Evolutionary conservation across 345 rosid genomes (phyloP).

Genomic region (Citrus mangshanensis): DNA sequence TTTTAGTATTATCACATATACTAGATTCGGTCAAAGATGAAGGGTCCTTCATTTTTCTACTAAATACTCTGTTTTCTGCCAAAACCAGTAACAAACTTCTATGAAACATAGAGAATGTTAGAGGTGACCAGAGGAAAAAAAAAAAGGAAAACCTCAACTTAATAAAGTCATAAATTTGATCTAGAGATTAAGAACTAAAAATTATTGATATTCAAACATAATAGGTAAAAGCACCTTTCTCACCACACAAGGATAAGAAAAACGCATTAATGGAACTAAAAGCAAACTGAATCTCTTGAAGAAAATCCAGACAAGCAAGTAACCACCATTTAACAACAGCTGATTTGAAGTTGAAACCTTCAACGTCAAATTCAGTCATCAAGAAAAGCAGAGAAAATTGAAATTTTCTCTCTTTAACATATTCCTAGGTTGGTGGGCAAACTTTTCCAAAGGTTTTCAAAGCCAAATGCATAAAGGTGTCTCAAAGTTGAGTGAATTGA

Average conservation of each 20-base stretch:
- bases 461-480: constrained; percentile 4
- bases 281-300: not conserved
- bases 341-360: not conserved
- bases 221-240: not conserved
- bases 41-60: not conserved
- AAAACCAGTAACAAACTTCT: not conserved
- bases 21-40: not conserved
- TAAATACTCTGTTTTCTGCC: not conserved
- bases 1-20: not conserved
- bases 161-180: not conserved
- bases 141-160: not conserved
- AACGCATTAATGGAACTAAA: not conserved
- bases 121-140: not conserved
- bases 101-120: not conserved
- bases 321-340: not conserved
- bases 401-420: not conserved
- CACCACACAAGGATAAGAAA: not conserved
- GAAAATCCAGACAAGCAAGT: not conserved
- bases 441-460: not conserved
- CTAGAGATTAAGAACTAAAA: not conserved
- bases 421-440: not conserved
- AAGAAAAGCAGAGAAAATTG: not conserved
- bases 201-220: not conserved
- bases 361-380: not conserved
- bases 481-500: not conserved